Percentiles rank a stretch among this genome's conserved stretches.
These are phyloP conservation scores for Metschnikowia lunata DNA, from an alignment of 805 yeast genomes.

Conservation along the genomic window DNA sequence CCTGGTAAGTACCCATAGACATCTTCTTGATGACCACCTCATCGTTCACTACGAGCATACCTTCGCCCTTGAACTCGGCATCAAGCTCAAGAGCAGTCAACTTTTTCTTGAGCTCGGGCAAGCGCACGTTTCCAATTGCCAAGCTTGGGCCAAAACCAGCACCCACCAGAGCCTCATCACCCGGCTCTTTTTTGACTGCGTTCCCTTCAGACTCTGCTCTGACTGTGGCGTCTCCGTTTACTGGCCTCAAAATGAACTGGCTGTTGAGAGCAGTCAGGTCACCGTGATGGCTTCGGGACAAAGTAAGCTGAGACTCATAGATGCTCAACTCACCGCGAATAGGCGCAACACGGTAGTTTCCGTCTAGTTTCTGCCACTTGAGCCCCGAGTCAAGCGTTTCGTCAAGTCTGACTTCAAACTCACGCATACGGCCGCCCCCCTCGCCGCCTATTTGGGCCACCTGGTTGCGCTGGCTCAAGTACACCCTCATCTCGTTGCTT, in stretches of 20 bases:
- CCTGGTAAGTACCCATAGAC: conserved; percentile 30
- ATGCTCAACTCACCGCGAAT: conserved; percentile 61
- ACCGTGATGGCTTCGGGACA: conserved; percentile 3
- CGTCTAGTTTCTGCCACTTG: conserved; percentile 81
- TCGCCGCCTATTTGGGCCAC: conserved; percentile 41
- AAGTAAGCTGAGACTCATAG: conserved; percentile 4
- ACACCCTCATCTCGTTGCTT: conserved; percentile 27
- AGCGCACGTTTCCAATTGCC: conserved; percentile 83
- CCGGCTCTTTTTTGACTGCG: not conserved
- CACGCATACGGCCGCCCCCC: conserved; percentile 41
- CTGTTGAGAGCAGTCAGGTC: conserved; percentile 2
- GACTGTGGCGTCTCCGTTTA: not conserved
- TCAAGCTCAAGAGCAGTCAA: conserved; percentile 54
- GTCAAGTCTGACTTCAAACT: conserved; percentile 63
- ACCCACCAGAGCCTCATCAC: not conserved
- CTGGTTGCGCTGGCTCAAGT: conserved; percentile 34
- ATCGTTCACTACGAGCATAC: conserved; percentile 81
- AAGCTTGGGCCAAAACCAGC: conserved; percentile 23
- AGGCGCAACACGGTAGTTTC: conserved; percentile 78
- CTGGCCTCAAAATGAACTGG: conserved; percentile 10
- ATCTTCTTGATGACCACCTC: conserved; percentile 70
- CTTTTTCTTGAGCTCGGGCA: conserved; percentile 72
- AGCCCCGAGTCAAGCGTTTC: conserved; percentile 55
- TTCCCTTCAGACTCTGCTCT: not conserved
- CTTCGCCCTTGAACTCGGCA: conserved; percentile 92